These are phyloP conservation scores for Wickerhamomyces subpelliculosus DNA, from an alignment of 805 yeast species.

Conservation along the genomic window DNA sequence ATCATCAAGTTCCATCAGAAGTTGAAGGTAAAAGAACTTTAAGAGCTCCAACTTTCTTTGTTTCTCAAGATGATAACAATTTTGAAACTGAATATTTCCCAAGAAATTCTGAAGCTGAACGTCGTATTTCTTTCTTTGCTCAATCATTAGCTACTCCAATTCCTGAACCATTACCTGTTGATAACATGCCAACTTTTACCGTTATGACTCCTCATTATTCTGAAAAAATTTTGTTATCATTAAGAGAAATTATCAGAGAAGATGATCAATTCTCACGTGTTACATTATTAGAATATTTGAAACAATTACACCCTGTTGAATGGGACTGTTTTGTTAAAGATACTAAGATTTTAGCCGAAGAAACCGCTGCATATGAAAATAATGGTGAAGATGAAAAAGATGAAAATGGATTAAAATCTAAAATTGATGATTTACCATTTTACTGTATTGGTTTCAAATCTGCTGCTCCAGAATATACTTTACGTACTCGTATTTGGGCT, in stretches of 20 bases:
- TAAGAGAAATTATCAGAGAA: constrained; percentile 93
- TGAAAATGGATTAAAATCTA: constrained; percentile 68
- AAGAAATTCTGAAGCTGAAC: constrained; percentile 94
- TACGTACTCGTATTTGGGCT: constrained; percentile 98
- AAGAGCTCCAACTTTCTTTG: constrained; percentile 98
- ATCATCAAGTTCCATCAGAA: constrained; percentile 98
- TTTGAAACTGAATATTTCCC: constrained; percentile 98
- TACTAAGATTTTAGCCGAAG: constrained; percentile 91
- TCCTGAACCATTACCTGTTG: constrained; percentile 98
- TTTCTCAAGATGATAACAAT: constrained; percentile 89
- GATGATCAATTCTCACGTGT: constrained; percentile 96
- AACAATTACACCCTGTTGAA: constrained; percentile 92
- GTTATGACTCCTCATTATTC: constrained; percentile 94
- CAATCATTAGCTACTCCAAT: constrained; percentile 98
- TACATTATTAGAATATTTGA: constrained; percentile 86
- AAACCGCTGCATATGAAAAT: constrained; percentile 69
- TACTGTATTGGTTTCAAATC: constrained; percentile 96
- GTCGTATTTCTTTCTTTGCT: constrained; percentile 99
- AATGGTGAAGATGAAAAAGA: constrained; percentile 40
- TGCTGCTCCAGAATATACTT: constrained; percentile 93
- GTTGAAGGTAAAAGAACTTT: constrained; percentile 97
- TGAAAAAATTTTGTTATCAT: constrained; percentile 88
- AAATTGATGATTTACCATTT: constrained; percentile 88
- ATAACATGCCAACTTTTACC: constrained; percentile 98
- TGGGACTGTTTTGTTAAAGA: constrained; percentile 98